Evolutionary conservation across 1,284 basidiomycete species (phyloP), one percentile per base, ranked within the genome.

Genomic region (Schizophyllum amplum): DNA sequence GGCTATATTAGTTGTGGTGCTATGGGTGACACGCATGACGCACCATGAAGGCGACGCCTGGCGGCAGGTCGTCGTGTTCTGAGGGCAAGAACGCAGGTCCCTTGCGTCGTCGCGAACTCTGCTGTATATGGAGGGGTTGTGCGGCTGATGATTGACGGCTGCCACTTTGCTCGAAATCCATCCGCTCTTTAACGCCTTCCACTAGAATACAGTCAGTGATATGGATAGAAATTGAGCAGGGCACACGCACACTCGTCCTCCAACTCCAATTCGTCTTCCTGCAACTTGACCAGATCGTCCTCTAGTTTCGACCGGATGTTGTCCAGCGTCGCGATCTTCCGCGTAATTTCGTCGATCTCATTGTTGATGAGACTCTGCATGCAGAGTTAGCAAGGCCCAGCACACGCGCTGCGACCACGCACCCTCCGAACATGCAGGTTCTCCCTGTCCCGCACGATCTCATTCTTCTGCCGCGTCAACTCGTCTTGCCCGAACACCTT

Each of bases 41-140:
- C 70, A 92, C 92, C 94, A 99, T 98, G 74, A 99, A 99, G 4
- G 96, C 96, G 4, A 98, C 86, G 3, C 92, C 93, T 5, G 87
- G 83, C 4, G 96, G 97, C 56, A 99, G 77, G 57, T 98, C 94
- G 65, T 97, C 94, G 65, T 99, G 97, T 70, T 99, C 97, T 15
- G 93, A 96, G 1, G 96, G 96, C 59, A 99, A 72, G 77, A 99
- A 99, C 6, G 92, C 90, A 0, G 96, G 95, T 0, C 94, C 90
- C 78, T 89, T 91, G 57, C 88, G 79, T 66, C 91, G 74, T 42
- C 91, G 79, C 20, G 89, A 89, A 61, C 84, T 83, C 22, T 76
- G 78, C 24, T 78, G 77, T 47, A 82, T 64, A 63, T 80, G 81
- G 49, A 79, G 68, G 53, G 74, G 64, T 63, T 75, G 69, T 55